Evolutionary conservation across 257 asterid genomes (phyloP).

Genomic region (Nicotiana attenuata): DNA sequence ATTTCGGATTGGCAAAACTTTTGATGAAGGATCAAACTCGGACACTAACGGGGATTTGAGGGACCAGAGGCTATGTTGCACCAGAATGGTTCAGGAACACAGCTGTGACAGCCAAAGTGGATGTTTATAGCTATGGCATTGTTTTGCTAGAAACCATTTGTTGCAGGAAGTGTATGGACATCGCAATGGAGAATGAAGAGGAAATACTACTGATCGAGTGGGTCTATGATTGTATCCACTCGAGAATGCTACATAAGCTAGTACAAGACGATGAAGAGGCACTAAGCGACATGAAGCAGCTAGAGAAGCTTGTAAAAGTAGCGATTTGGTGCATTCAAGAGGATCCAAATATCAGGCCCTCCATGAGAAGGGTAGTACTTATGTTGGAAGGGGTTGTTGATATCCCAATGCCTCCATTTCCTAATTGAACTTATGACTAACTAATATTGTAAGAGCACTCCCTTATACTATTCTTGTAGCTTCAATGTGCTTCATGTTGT

Average conservation of each 20-base stretch:
- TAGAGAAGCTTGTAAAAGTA: constrained; percentile 36
- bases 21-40: constrained; percentile 38
- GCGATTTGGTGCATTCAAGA: constrained; percentile 61
- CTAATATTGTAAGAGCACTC: not conserved
- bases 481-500: not conserved
- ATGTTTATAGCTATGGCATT: constrained; percentile 53
- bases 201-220: constrained; percentile 44
- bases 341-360: constrained; percentile 45
- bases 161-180: constrained; percentile 26
- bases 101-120: constrained; percentile 47
- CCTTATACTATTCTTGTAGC: not conserved
- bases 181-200: constrained; percentile 19
- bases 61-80: constrained; percentile 46
- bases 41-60: constrained; percentile 38
- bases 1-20: constrained; percentile 57
- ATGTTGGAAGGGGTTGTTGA: constrained; percentile 58
- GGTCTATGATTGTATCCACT: constrained; percentile 29
- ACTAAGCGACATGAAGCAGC: constrained; percentile 12
- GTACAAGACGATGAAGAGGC: constrained; percentile 25
- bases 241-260: constrained; percentile 17
- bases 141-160: constrained; percentile 46
- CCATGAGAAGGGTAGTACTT: constrained; percentile 45
- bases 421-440: not conserved
- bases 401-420: constrained; percentile 44
- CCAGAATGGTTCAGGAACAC: constrained; percentile 47